Conservation (phyloP, 2,329 filamentous ascomycete species). For the Daldinia eschscholtzii region DNA sequence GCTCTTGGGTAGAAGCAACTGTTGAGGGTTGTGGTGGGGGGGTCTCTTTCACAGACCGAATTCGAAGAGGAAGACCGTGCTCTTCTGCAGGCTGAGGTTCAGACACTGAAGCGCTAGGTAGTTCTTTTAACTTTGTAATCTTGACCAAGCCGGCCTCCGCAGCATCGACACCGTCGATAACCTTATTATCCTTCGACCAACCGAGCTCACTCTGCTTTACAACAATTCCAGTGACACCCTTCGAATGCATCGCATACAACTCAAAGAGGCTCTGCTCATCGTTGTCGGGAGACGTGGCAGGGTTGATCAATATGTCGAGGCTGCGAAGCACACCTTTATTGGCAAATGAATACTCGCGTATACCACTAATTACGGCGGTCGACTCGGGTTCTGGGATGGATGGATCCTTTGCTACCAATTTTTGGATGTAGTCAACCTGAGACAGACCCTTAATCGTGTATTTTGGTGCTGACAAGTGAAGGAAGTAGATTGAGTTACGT, state of each 20-base stretch:
- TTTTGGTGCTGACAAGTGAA: conserved; percentile 93
- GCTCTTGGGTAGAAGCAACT: conserved; percentile 44
- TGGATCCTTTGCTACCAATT: conserved; percentile 78
- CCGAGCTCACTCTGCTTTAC: conserved; percentile 91
- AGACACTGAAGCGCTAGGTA: conserved; percentile 61
- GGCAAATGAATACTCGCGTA: conserved; percentile 93
- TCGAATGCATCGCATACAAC: conserved; percentile 97
- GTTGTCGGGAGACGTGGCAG: conserved; percentile 71
- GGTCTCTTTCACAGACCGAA: conserved; percentile 49
- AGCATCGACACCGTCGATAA: conserved; percentile 82
- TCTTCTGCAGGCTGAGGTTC: conserved; percentile 62
- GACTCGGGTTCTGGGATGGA: conserved; percentile 87
- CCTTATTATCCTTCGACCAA: conserved; percentile 91
- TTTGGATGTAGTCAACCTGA: conserved; percentile 88
- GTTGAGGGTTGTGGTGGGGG: conserved; percentile 41
- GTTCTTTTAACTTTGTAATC: conserved; percentile 75
- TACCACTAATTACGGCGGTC: conserved; percentile 96
- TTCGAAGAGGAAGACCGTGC: conserved; percentile 50
- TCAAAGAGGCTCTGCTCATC: conserved; percentile 87
- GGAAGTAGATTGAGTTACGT: conserved; percentile 96
- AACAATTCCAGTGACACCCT: conserved; percentile 90
- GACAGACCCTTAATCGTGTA: conserved; percentile 87
- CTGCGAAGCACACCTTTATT: conserved; percentile 90
- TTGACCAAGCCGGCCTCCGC: conserved; percentile 79
- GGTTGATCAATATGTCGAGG: conserved; percentile 84